These are phyloP conservation scores for Brettanomyces nanus DNA, from an alignment of 805 yeast genomes.

Conservation along the genomic window DNA sequence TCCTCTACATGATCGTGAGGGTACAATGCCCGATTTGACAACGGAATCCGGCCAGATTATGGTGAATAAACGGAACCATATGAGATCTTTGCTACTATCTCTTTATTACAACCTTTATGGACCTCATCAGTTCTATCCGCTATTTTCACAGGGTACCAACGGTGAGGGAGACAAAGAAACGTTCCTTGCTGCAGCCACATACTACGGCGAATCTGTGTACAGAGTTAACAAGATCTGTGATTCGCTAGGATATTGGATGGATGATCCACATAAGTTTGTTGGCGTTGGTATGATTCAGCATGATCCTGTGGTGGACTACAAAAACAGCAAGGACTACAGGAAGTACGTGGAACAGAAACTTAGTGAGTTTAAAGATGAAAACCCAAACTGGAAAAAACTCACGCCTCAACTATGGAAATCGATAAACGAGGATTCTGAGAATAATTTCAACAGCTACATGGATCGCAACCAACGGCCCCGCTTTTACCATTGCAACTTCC, in stretches of 20 bases:
- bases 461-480: constrained; percentile 17
- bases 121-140: constrained; percentile 37
- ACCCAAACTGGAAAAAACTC: constrained; percentile 9
- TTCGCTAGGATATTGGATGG: constrained; percentile 39
- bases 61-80: constrained; percentile 40
- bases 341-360: constrained; percentile 11
- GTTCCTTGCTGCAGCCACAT: constrained; percentile 44
- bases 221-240: constrained; percentile 42
- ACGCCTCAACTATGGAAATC: neutral
- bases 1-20: constrained; percentile 44
- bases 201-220: constrained; percentile 34
- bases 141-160: constrained; percentile 36
- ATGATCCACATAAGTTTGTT: constrained; percentile 23
- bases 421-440: constrained; percentile 1
- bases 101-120: constrained; percentile 48
- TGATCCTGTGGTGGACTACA: constrained; percentile 39
- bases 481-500: constrained; percentile 47
- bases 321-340: constrained; percentile 14
- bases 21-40: constrained; percentile 45
- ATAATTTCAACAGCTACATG: neutral
- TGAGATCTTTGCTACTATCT: constrained; percentile 38
- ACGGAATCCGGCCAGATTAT: constrained; percentile 51
- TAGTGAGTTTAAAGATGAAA: constrained; percentile 1
- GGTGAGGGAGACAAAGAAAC: constrained; percentile 60
- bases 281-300: constrained; percentile 55